Evolutionary conservation across 352 stramenopile species (phyloP).

Genomic region (Phytopythium kandeliae): DNA sequence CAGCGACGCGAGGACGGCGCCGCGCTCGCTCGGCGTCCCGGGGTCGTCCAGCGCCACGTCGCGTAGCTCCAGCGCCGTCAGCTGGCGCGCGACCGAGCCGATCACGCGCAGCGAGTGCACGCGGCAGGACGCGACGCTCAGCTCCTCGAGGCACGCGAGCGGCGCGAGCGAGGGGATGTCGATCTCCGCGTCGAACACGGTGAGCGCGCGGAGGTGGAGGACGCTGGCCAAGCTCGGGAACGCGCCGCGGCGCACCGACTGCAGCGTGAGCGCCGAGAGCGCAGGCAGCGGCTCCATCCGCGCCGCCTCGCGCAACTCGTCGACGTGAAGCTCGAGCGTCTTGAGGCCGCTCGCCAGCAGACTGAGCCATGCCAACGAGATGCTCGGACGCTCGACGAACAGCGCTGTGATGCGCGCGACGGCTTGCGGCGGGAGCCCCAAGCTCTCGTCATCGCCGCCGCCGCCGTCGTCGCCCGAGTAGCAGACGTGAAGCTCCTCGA

Average conservation of each 20-base stretch:
- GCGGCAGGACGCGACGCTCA: neutral
- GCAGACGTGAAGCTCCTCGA: neutral
- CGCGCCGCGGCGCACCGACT: neutral
- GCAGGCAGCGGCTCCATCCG: neutral
- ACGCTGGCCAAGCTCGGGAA: neutral
- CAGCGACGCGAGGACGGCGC: neutral
- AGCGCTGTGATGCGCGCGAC: neutral
- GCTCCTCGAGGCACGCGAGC: neutral
- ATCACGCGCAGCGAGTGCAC: neutral
- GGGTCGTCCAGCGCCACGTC: neutral
- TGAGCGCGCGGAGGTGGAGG: neutral
- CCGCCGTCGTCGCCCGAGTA: neutral
- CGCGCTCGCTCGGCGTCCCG: neutral
- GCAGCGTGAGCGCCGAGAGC: neutral
- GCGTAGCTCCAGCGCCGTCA: neutral
- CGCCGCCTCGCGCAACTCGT: neutral
- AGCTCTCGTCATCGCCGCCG: too few relatives aligned
- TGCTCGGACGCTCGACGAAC: neutral
- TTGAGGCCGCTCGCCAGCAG: neutral
- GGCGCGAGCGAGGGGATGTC: neutral
- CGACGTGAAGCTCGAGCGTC: neutral
- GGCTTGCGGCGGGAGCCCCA: neutral
- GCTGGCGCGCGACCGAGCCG: neutral
- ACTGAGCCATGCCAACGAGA: neutral
- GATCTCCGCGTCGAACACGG: neutral